Conservation (phyloP, 1,139 yeast genomes). For the Geotrichum europaeum region DNA sequence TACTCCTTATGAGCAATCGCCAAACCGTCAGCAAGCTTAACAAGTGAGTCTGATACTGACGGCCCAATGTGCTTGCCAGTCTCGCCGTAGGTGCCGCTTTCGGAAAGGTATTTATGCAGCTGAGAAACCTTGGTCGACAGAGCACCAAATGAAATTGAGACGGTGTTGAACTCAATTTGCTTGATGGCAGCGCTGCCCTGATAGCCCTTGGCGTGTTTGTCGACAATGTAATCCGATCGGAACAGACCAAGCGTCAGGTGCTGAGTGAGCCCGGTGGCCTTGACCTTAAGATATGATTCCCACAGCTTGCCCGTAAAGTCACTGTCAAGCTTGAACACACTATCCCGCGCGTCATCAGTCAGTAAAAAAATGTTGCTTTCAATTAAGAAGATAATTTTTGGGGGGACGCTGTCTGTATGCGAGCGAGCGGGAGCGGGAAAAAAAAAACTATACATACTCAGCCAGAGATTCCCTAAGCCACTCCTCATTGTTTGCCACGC, state of each 20-base stretch:
- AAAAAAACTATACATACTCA: constrained; percentile 31
- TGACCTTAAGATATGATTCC: constrained; percentile 31
- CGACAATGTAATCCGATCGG: constrained; percentile 82
- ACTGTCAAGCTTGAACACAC: constrained; percentile 44
- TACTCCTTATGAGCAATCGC: constrained; percentile 61
- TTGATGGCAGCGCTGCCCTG: constrained; percentile 44
- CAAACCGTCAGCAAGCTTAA: constrained; percentile 61
- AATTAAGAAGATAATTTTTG: not conserved
- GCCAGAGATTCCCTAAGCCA: constrained; percentile 60
- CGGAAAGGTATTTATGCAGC: constrained; percentile 50
- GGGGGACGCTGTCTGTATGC: too few species aligned
- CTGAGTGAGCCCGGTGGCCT: constrained; percentile 50
- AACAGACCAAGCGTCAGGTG: constrained; percentile 75
- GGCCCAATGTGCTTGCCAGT: constrained; percentile 38
- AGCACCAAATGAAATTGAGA: constrained; percentile 93
- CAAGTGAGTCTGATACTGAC: constrained; percentile 62
- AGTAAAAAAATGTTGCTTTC: not conserved
- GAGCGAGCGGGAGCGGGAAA: not conserved
- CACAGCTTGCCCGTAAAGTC: constrained; percentile 79
- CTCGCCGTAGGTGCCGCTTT: constrained; percentile 30
- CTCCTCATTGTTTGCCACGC: constrained; percentile 47
- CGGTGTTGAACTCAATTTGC: constrained; percentile 94
- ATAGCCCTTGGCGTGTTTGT: constrained; percentile 19
- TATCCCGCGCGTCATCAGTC: not conserved
- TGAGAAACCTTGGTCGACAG: constrained; percentile 73